phyloP scores from a whole-genome alignment of 129 eudicot species.

The Calendula officinalis region DNA sequence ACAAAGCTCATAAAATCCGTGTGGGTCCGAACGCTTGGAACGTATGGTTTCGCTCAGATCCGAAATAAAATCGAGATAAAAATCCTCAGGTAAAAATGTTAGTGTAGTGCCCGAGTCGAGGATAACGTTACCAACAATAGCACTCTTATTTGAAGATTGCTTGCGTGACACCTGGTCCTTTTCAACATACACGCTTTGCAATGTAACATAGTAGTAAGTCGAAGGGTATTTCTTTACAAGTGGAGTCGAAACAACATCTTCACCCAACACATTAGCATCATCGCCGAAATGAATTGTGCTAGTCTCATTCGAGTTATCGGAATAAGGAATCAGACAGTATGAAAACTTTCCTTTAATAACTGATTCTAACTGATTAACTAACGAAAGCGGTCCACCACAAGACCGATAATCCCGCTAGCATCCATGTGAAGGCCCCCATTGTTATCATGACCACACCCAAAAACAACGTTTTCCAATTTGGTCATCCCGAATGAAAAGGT shows the following conservation, averaged over 20 bases:
- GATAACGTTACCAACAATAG: constrained; percentile 31
- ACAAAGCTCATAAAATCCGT: constrained; percentile 26
- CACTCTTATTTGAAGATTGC: background rate
- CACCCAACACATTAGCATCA: constrained; percentile 11
- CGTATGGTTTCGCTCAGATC: constrained; percentile 3
- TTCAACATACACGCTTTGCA: constrained; percentile 45
- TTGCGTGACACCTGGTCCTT: background rate
- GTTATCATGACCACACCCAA: constrained; percentile 62
- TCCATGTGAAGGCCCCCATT: constrained; percentile 20
- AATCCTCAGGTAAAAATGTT: constrained; percentile 22
- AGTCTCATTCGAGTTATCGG: background rate
- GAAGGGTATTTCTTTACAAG: constrained; percentile 2
- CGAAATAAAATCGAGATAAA: constrained; percentile 3
- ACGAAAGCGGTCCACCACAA: constrained; percentile 49
- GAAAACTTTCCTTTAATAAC: constrained; percentile 28
- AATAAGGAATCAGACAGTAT: constrained; percentile 43
- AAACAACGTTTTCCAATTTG: constrained; percentile 33
- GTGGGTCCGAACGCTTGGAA: constrained; percentile 14
- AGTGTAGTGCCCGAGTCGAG: constrained; percentile 59
- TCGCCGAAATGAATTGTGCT: constrained; percentile 55
- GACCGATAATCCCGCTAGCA: constrained; percentile 56
- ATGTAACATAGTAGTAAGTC: constrained; percentile 43
- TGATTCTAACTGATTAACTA: background rate
- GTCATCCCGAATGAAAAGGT: constrained; percentile 35
- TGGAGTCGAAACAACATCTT: constrained; percentile 38